Base-by-base conservation (phyloP, 192 early-diverging fungal genomes). In the Rhizophagus clarus region DNA sequence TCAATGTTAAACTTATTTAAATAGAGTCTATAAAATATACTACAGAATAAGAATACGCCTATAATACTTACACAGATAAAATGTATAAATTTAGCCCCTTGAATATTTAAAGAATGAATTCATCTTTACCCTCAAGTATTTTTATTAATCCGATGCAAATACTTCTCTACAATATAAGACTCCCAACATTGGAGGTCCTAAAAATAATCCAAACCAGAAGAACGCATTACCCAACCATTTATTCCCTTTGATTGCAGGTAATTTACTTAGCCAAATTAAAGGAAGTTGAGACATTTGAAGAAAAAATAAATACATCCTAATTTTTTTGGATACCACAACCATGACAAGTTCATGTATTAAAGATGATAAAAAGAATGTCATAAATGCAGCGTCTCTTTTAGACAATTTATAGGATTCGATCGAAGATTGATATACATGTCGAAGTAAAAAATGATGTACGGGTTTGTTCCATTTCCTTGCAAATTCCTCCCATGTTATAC, bases 401-500 rank as follows among this genome's bases (percentile, higher is more conserved):
- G 92, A 88, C 17, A 96, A 71, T 66, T 92, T 89, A 80, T 90
- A 89, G 0, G 86, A 87, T 28, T 94, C 88, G 69, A 97, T 95
- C 11, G 91, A 89, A 31, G 92, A 94, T 76, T 93, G 89, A 85
- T 97, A 99, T 1, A 97, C 91, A 83, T 98, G 96, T 31, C 96
- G 91, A 14, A 96, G 86, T 37, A 98, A 84, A 81, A 97, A 99
- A 71, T 96, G 90, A 82, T 99, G 96, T 45, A 97, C 94, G 9
- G 97, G 96, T 79, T 96, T 96, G 83, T 99, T 99, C 97, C 97
- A 99, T 77, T 96, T 95, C 66, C 97, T 91, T 29, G 96, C 94
- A 86, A 94, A 99, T 84, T 98, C 96, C 79, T 97, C 97, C 80
- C 94, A 96, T 0, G 91, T 92, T 20, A 88, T 88, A 73, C 91